phyloP scores from a whole-genome alignment of 208 protist species.

The Naegleria lovaniensis region DNA sequence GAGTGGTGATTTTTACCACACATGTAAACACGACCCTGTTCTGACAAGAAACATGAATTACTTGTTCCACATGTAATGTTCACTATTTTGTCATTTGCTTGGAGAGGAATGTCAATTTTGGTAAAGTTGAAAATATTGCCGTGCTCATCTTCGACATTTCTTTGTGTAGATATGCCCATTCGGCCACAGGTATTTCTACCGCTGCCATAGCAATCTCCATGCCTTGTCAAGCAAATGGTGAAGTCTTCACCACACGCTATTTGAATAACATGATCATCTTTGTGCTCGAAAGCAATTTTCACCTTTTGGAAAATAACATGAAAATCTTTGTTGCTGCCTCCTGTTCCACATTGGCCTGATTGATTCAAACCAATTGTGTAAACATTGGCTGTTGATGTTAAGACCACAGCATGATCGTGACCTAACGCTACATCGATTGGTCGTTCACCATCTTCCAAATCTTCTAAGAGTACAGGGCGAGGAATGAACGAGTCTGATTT shows the following conservation, averaged over 20 bases:
- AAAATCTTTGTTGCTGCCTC: not conserved
- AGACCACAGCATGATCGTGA: not conserved
- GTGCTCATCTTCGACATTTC: not conserved
- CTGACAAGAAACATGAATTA: not conserved
- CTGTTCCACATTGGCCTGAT: not conserved
- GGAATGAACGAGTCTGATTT: not conserved
- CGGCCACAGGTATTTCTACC: not conserved
- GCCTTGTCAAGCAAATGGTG: not conserved
- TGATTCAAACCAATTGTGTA: not conserved
- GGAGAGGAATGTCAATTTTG: not conserved
- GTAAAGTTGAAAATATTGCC: not conserved
- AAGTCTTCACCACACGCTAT: not conserved
- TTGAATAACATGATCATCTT: not conserved
- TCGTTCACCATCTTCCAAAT: not conserved
- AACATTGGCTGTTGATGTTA: not conserved
- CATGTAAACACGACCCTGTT: not conserved
- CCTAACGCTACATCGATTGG: not conserved
- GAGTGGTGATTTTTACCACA: not conserved
- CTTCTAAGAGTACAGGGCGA: not conserved
- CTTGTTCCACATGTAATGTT: not conserved
- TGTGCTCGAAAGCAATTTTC: not conserved
- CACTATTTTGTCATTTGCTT: not conserved
- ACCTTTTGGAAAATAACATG: not conserved
- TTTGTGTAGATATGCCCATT: not conserved
- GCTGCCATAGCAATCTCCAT: not conserved